A percentile compares a stretch with the other conserved stretches of the same genome.
Conservation (phyloP, 2,329 filamentous ascomycete species). For the Cladobotryum protrusum region DNA sequence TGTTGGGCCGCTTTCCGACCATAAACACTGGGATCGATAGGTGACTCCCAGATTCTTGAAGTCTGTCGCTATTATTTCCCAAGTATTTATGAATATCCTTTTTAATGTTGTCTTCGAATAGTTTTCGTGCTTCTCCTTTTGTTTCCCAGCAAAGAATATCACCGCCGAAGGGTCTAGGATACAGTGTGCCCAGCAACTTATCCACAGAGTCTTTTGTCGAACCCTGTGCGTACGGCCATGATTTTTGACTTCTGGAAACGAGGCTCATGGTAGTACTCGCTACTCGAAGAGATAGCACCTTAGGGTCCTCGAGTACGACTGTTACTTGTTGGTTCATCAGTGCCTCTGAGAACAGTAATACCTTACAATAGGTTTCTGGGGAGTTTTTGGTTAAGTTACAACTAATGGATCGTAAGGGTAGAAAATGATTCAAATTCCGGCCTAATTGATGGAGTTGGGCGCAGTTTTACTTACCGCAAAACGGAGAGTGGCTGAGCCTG, state of each 20-base stretch:
- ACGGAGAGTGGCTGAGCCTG: no score
- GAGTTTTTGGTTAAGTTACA: no score
- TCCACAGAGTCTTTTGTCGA: background rate
- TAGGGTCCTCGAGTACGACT: background rate
- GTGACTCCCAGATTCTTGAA: background rate
- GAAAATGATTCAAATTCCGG: no score
- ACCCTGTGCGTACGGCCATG: slow-evolving; percentile 1
- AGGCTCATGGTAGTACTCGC: background rate
- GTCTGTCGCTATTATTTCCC: background rate
- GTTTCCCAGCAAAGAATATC: slow-evolving; percentile 3
- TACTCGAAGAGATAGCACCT: background rate
- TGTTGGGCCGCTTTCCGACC: background rate
- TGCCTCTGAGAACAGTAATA: background rate
- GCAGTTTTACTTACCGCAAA: no score
- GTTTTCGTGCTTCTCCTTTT: background rate
- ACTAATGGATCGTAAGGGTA: no score
- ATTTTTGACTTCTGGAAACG: background rate
- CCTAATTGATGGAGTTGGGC: no score
- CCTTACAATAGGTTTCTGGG: background rate
- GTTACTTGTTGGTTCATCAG: background rate
- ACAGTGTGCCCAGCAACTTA: background rate
- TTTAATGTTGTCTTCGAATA: slow-evolving; percentile 1
- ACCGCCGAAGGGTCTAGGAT: background rate
- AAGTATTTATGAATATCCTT: background rate
- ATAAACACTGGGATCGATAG: slow-evolving; percentile 1